These are phyloP conservation scores for Pestalotiopsis sp. DNA, from an alignment of 2,329 filamentous ascomycete species.

Conservation along the genomic window DNA sequence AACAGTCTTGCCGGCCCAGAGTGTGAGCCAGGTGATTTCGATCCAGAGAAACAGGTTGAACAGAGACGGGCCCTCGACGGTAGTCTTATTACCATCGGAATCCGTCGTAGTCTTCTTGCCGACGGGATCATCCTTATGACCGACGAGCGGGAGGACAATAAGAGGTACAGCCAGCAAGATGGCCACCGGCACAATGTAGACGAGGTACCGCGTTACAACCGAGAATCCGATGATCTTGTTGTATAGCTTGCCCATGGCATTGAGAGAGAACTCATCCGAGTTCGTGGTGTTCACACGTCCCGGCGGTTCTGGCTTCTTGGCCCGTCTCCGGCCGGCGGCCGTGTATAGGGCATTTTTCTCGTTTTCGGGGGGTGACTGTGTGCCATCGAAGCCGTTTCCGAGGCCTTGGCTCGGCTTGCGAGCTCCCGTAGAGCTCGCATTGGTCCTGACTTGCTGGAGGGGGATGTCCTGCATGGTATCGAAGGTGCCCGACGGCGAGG, in stretches of 20 bases:
- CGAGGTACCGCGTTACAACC: slow-evolving; percentile 65
- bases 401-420: slow-evolving; percentile 47
- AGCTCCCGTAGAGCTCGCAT: slow-evolving; percentile 55
- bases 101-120: slow-evolving; percentile 32
- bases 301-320: slow-evolving; percentile 40
- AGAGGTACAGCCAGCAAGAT: slow-evolving; percentile 64
- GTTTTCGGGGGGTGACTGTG: slow-evolving; percentile 37
- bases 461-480: slow-evolving; percentile 49
- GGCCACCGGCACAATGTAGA: slow-evolving; percentile 69
- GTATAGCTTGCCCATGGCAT: slow-evolving; percentile 68
- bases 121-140: slow-evolving; percentile 40
- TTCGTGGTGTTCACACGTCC: slow-evolving; percentile 47
- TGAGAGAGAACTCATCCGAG: slow-evolving; percentile 58
- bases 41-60: slow-evolving; percentile 71
- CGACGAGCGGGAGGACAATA: slow-evolving; percentile 53
- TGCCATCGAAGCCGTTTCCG: slow-evolving; percentile 33
- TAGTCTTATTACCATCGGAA: slow-evolving; percentile 22
- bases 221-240: slow-evolving; percentile 66
- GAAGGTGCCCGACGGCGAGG: slow-evolving; percentile 19
- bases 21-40: slow-evolving; percentile 66
- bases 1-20: slow-evolving; percentile 69
- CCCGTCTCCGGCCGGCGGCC: slow-evolving; percentile 52
- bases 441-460: slow-evolving; percentile 57
- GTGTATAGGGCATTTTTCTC: slow-evolving; percentile 52
- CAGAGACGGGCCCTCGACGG: slow-evolving; percentile 47